Evolutionary conservation across 306 rosid species (phyloP).

Genomic region (Lagenaria siceraria): DNA sequence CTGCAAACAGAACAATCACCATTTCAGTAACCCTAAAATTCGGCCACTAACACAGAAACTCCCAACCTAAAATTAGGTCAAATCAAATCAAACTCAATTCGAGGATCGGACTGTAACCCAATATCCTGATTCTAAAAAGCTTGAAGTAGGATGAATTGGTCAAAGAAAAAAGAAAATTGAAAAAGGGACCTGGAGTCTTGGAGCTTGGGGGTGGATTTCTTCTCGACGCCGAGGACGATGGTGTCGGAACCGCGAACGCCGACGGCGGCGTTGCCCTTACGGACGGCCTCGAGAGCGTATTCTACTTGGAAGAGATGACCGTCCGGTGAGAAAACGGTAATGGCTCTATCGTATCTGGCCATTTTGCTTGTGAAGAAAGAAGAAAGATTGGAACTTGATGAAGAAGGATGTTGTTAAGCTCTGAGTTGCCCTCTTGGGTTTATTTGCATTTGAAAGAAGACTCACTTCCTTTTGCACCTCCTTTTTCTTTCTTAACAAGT

Average conservation of each 20-base stretch:
- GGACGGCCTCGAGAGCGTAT: slow-evolving; percentile 94
- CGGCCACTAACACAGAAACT: neutral
- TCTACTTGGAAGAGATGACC: slow-evolving; percentile 97
- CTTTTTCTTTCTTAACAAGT: neutral
- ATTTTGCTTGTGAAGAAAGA: slow-evolving; percentile 6
- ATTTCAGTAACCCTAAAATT: neutral
- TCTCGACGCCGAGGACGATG: slow-evolving; percentile 94
- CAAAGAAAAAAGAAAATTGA: neutral
- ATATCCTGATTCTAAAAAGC: neutral
- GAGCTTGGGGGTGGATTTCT: slow-evolving; percentile 85
- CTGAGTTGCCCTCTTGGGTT: neutral
- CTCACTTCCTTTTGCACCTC: neutral
- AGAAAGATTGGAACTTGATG: neutral
- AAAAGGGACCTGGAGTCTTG: slow-evolving; percentile 68
- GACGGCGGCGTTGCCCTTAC: slow-evolving; percentile 99
- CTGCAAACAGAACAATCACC: slow-evolving; percentile 8
- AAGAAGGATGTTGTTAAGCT: neutral
- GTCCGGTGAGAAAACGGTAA: slow-evolving; percentile 90
- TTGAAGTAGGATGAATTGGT: neutral
- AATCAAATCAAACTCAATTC: neutral
- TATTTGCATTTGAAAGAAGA: neutral
- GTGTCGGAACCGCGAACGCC: slow-evolving; percentile 96
- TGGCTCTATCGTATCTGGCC: slow-evolving; percentile 97
- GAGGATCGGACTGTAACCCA: neutral
- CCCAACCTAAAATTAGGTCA: neutral